phyloP scores from a whole-genome alignment of 2,329 filamentous ascomycete species.

The Colletotrichum viniferum region DNA sequence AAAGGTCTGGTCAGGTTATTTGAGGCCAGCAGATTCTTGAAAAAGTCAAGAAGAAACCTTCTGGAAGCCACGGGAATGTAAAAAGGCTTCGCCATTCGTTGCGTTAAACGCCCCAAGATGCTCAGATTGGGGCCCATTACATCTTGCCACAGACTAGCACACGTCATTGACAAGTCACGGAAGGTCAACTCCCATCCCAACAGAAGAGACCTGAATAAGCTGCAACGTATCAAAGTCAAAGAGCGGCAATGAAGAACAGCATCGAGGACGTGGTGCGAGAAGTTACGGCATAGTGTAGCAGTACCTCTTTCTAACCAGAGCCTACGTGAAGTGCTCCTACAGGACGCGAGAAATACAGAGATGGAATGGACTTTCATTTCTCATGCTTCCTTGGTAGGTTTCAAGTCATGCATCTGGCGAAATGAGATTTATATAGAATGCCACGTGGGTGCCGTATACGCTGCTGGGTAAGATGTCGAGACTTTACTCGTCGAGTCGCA shows the following conservation, averaged over 20 bases:
- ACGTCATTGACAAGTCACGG: fast-evolving
- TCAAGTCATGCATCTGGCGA: background rate
- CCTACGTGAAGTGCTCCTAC: fast-evolving
- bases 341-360: background rate
- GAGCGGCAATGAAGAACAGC: fast-evolving
- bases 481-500: background rate
- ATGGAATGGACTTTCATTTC: background rate
- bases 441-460: background rate
- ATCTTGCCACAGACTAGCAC: background rate
- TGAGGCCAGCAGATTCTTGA: fast-evolving
- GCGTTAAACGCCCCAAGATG: background rate
- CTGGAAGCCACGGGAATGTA: too few species aligned
- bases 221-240: fast-evolving
- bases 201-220: fast-evolving
- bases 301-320: background rate
- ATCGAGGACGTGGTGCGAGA: fast-evolving
- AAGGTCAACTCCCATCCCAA: fast-evolving
- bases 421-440: background rate
- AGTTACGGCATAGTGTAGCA: background rate
- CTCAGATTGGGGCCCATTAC: background rate
- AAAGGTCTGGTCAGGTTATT: background rate
- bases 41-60: fast-evolving
- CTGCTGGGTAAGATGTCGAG: background rate
- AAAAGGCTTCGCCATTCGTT: fast-evolving
- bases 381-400: fast-evolving